Evolutionary conservation across 345 rosid genomes (phyloP), one percentile per base, ranked within the genome.

Genomic region (Punica granatum): DNA sequence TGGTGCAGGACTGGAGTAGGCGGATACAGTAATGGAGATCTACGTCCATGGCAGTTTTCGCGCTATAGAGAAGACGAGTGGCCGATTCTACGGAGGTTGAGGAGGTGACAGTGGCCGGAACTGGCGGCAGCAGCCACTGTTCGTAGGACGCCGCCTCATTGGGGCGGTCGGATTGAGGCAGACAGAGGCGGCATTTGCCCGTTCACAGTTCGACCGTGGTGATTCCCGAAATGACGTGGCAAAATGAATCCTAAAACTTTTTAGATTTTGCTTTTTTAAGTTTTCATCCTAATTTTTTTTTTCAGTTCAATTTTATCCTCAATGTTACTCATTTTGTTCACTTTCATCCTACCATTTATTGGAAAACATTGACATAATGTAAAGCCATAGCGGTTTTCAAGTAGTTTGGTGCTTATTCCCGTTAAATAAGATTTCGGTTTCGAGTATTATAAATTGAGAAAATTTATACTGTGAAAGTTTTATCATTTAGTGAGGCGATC

Each of bases 1-100:
- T 15, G 31, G 66, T 19, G 66, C 66, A 63, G 66, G 21, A 12
- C 49, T 25, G 43, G 48, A 63, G 43, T 42, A 63, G 32, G 49
- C 33, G 32, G 49, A 63, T 39, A 63, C 49, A 63, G 32, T 39
- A 10, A 13, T 42, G 48, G 26, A 9, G 18, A 63, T 63, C 48
- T 15, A 37, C 35, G 16, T 10, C 48, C 66, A 63, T 63, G 31
- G 49, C 6, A n/a, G 10, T 63, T 37, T 37, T 19, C 65, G 28
- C 16, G 58, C 23, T n/a, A 51, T 5, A 39, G 18, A 37, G 31
- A 28, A 26, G 18, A n/a, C 33, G 4, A 6, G 48, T 19, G 44
- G 13, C 21, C 0, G 66, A 3, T 34, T 18, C 26, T 4, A 25
- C 21, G 30, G 18, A 63, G 32, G 31, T 23, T 37, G 48, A 15